These are phyloP conservation scores for Ustilago tritici DNA, from an alignment of 1,284 basidiomycete species.

Conservation along the genomic window DNA sequence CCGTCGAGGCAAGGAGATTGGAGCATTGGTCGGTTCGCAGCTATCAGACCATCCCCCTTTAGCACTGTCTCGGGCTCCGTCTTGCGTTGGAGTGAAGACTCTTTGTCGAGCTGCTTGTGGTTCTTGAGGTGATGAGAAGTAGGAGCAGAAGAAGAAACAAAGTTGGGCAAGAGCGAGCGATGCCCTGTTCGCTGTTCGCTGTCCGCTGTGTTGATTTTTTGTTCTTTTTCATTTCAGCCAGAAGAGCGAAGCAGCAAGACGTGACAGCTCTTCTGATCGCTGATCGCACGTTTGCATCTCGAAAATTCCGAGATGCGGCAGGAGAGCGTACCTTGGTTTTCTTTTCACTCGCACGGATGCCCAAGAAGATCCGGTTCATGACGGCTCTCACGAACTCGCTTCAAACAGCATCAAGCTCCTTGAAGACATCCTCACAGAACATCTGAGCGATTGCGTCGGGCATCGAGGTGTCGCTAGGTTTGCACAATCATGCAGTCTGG, in stretches of 20 bases:
- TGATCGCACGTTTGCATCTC: conserved; percentile 8
- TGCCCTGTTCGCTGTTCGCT: conserved; percentile 2
- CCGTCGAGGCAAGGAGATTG: conserved; percentile 7
- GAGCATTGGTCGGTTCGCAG: conserved; percentile 4
- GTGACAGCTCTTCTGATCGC: conserved; percentile 21
- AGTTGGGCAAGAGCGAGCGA: conserved; percentile 2
- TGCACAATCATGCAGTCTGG: background rate
- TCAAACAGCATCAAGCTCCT: too few relatives aligned
- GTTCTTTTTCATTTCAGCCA: conserved; percentile 1
- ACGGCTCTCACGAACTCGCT: too few relatives aligned
- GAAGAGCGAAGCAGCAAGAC: background rate
- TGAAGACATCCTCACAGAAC: background rate
- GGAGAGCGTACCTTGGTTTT: background rate
- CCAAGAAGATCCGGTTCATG: too few relatives aligned
- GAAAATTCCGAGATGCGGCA: conserved; percentile 6
- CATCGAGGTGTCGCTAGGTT: background rate
- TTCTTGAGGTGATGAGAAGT: conserved; percentile 11
- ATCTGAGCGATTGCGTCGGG: background rate
- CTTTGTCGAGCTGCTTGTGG: background rate
- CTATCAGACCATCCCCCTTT: conserved; percentile 22
- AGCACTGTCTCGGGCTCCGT: background rate
- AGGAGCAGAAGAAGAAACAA: background rate
- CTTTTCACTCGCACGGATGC: conserved; percentile 18
- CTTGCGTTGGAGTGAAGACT: background rate
- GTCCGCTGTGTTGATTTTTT: conserved; percentile 16